phyloP scores from a whole-genome alignment of 805 yeast species.

The Cyberlindnera maritima region DNA sequence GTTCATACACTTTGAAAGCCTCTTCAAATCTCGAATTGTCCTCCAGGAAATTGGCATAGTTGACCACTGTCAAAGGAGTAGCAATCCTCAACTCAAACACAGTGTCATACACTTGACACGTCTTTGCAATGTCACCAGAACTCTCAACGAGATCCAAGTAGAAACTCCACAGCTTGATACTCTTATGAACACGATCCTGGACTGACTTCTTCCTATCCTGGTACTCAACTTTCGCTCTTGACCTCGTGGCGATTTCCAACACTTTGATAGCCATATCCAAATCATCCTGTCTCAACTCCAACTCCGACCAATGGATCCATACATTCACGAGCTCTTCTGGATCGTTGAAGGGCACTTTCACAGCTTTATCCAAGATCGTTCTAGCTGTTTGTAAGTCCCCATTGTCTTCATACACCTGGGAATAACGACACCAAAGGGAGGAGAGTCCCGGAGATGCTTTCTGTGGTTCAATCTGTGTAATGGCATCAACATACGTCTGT shows the following conservation, averaged over 20 bases:
- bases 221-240: constrained; percentile 36
- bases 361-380: constrained; percentile 58
- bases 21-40: constrained; percentile 44
- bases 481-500: constrained; percentile 61
- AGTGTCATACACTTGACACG: constrained; percentile 48
- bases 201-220: constrained; percentile 46
- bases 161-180: constrained; percentile 66
- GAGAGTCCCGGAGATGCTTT: constrained; percentile 46
- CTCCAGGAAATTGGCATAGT: constrained; percentile 62
- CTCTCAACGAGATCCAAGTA: constrained; percentile 71
- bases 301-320: constrained; percentile 75
- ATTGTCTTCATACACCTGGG: constrained; percentile 55
- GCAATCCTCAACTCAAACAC: constrained; percentile 59
- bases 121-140: constrained; percentile 38
- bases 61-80: constrained; percentile 62
- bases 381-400: constrained; percentile 59
- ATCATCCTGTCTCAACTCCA: constrained; percentile 51
- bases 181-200: constrained; percentile 58
- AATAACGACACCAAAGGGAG: constrained; percentile 68
- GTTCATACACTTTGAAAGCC: constrained; percentile 61
- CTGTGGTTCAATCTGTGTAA: constrained; percentile 62
- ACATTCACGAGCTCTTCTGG: constrained; percentile 64
- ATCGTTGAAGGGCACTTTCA: constrained; percentile 64
- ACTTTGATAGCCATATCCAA: constrained; percentile 42
- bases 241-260: constrained; percentile 39